These are phyloP conservation scores for Chalciporus chontae DNA, from an alignment of 768 basidiomycete genomes.

Conservation along the genomic window DNA sequence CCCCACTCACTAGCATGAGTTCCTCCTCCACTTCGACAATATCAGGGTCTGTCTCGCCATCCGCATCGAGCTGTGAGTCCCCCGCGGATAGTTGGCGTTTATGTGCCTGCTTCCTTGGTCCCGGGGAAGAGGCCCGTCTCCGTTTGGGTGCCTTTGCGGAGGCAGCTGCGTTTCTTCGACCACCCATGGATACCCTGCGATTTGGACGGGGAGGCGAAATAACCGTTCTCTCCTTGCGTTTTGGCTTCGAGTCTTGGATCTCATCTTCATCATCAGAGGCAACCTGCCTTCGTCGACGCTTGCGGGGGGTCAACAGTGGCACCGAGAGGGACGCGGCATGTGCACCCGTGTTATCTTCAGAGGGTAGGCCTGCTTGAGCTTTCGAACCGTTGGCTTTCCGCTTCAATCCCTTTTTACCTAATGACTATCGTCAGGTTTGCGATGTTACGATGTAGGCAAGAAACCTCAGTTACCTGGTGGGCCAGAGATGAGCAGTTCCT, in stretches of 20 bases:
- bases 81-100: constrained; percentile 22
- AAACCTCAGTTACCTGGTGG: constrained; percentile 48
- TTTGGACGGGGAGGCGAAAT: not conserved
- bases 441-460: too few relatives aligned
- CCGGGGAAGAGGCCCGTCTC: constrained; percentile 30
- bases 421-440: constrained; percentile 1
- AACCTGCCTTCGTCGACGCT: constrained; percentile 23
- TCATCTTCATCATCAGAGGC: constrained; percentile 7
- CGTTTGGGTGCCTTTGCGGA: constrained; percentile 14
- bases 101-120: constrained; percentile 15
- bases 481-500: constrained; percentile 51
- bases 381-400: constrained; percentile 15
- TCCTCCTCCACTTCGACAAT: constrained; percentile 36
- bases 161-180: constrained; percentile 3
- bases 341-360: constrained; percentile 8
- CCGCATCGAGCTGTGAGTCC: constrained; percentile 32
- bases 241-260: constrained; percentile 5
- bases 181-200: constrained; percentile 7
- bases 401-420: constrained; percentile 20
- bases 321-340: constrained; percentile 16
- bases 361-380: constrained; percentile 3
- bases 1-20: constrained; percentile 25
- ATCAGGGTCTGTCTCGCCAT: constrained; percentile 34
- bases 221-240: not conserved
- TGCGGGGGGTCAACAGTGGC: constrained; percentile 17